A percentile compares a stretch with the other conserved stretches of the same genome.
These are phyloP conservation scores for Candida xiaguanensis DNA, from an alignment of 805 yeast genomes.

Conservation along the genomic window DNA sequence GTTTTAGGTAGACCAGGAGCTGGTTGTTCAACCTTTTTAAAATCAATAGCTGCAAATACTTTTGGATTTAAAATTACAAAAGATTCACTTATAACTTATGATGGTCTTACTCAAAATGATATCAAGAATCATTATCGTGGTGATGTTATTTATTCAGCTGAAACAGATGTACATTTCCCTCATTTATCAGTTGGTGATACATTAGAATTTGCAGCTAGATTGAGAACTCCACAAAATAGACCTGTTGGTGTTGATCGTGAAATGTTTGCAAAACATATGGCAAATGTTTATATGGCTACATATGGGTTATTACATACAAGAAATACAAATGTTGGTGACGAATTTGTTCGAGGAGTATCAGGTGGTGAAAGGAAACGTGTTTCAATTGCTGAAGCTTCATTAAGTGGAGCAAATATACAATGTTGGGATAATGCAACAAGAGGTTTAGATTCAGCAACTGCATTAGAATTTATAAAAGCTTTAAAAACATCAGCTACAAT, in stretches of 20 bases:
- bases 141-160: constrained; percentile 43
- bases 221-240: constrained; percentile 40
- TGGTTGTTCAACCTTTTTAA: constrained; percentile 35
- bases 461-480: constrained; percentile 68
- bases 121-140: constrained; percentile 26
- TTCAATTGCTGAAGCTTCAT: constrained; percentile 73
- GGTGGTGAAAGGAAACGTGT: constrained; percentile 89
- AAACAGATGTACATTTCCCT: constrained; percentile 54
- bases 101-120: constrained; percentile 27
- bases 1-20: constrained; percentile 38
- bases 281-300: constrained; percentile 39
- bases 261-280: constrained; percentile 34
- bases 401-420: constrained; percentile 55
- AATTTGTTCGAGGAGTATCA: constrained; percentile 67
- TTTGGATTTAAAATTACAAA: constrained; percentile 30
- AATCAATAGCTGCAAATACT: constrained; percentile 32
- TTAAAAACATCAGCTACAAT: constrained; percentile 58
- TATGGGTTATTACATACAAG: constrained; percentile 51
- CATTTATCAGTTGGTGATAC: constrained; percentile 52
- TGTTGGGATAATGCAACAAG: constrained; percentile 77
- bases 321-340: constrained; percentile 60
- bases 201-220: constrained; percentile 48
- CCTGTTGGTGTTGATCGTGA: constrained; percentile 30
- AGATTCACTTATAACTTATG: constrained; percentile 27
- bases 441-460: constrained; percentile 84